These are phyloP conservation scores for Aureobasidium vineae DNA, from an alignment of 2,329 filamentous ascomycete genomes.

Conservation along the genomic window DNA sequence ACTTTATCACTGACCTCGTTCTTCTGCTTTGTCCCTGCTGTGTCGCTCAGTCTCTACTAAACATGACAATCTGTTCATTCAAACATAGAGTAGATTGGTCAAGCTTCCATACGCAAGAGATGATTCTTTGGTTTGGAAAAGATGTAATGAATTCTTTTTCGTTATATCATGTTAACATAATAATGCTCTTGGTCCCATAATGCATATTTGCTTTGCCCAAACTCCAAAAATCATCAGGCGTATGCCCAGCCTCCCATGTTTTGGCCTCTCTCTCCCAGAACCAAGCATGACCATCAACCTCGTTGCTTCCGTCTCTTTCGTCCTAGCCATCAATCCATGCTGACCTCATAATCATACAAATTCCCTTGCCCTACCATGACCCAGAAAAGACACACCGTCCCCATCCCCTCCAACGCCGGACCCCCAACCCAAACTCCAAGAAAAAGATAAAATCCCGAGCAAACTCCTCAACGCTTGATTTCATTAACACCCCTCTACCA, in stretches of 20 bases:
- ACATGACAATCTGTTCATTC: too few species aligned
- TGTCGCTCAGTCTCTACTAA: too few species aligned
- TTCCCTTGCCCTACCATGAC: neutral
- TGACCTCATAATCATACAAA: neutral
- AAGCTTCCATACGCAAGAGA: too few species aligned
- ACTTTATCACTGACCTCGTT: too few species aligned
- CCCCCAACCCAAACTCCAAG: neutral
- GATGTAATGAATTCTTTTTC: neutral
- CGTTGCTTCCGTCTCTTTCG: neutral
- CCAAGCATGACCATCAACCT: neutral
- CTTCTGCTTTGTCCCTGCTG: too few species aligned
- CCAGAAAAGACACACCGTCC: neutral
- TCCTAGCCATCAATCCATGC: neutral
- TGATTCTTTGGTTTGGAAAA: too few species aligned
- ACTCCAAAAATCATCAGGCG: neutral
- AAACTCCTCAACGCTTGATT: neutral
- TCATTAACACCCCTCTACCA: constrained; percentile 3
- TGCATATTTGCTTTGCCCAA: neutral
- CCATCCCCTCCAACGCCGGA: neutral
- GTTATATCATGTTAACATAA: constrained; percentile 1
- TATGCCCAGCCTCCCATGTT: neutral
- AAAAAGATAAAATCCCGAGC: neutral
- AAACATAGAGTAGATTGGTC: too few species aligned
- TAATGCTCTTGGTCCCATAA: neutral
- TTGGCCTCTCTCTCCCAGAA: too few species aligned